A percentile compares a stretch with the other conserved stretches of the same genome.
Conservation (phyloP, 345 rosid genomes). For the Gossypium raimondii region DNA sequence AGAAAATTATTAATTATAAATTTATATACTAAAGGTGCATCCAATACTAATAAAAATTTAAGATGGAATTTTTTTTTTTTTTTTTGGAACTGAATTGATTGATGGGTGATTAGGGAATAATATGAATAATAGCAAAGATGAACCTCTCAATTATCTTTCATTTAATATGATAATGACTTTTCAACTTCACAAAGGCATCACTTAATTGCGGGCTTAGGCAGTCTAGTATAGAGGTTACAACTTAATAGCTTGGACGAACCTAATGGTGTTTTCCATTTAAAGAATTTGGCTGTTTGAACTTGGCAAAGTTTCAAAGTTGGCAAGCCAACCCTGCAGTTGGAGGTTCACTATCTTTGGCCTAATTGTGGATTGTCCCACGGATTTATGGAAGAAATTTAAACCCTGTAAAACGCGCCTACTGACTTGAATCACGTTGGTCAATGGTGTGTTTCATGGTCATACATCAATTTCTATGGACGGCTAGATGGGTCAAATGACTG, state of each 20-base stretch:
- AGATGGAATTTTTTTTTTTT: too few species aligned
- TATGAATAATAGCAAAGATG: not conserved
- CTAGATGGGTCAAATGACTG: not conserved
- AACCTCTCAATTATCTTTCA: too few species aligned
- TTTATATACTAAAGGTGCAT: too few species aligned
- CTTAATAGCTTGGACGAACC: not conserved
- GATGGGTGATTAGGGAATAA: not conserved
- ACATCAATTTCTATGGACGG: not conserved
- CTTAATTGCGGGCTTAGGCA: not conserved
- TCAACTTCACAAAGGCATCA: not conserved
- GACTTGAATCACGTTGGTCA: not conserved
- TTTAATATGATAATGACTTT: slow-evolving; percentile 1
- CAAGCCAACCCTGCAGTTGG: not conserved
- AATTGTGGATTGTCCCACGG: not conserved
- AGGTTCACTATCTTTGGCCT: not conserved
- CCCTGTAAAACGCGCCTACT: not conserved
- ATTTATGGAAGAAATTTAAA: not conserved
- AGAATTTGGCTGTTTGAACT: not conserved
- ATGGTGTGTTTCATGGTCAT: not conserved
- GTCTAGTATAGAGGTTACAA: not conserved
- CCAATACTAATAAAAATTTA: too few species aligned
- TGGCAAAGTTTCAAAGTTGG: not conserved
- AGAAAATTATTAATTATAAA: too few species aligned
- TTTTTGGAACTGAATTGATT: too few species aligned
- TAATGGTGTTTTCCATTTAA: not conserved